Percentiles rank a stretch among this genome's conserved stretches.
phyloP scores from a whole-genome alignment of 78 protist species.

The Emiliania huxleyi region DNA sequence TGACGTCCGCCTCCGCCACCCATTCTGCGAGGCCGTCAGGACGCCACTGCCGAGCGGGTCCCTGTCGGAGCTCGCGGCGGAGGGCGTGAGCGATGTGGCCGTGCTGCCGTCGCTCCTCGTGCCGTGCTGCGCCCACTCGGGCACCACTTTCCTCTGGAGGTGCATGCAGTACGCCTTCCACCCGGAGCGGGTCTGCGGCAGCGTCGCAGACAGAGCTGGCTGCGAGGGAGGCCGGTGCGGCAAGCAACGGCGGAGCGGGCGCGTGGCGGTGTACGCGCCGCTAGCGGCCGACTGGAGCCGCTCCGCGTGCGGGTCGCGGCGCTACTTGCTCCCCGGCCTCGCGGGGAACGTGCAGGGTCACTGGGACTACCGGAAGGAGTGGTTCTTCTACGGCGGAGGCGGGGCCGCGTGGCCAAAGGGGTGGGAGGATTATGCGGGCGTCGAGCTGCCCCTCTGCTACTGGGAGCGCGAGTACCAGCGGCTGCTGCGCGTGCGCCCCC shows the following conservation, averaged over 20 bases:
- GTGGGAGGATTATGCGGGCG: neutral
- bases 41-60: too few relatives aligned
- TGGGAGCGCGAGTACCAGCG: neutral
- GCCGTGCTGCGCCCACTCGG: conserved; percentile 4
- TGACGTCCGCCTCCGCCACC: too few relatives aligned
- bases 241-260: neutral
- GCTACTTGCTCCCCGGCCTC: neutral
- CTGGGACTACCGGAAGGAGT: neutral
- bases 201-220: too few relatives aligned
- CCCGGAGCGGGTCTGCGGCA: neutral
- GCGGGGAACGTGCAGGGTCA: neutral
- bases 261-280: neutral
- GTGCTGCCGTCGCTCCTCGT: conserved; percentile 21
- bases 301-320: neutral
- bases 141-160: neutral
- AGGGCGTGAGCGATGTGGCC: too few relatives aligned
- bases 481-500: neutral
- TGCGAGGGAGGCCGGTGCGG: neutral
- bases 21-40: too few relatives aligned
- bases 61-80: too few relatives aligned
- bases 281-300: neutral
- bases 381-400: conserved; percentile 21
- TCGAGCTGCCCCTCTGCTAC: neutral
- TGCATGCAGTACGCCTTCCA: neutral
- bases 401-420: neutral